Evolutionary conservation across 345 rosid genomes (phyloP).

Genomic region (Rubroshorea leprosula): DNA sequence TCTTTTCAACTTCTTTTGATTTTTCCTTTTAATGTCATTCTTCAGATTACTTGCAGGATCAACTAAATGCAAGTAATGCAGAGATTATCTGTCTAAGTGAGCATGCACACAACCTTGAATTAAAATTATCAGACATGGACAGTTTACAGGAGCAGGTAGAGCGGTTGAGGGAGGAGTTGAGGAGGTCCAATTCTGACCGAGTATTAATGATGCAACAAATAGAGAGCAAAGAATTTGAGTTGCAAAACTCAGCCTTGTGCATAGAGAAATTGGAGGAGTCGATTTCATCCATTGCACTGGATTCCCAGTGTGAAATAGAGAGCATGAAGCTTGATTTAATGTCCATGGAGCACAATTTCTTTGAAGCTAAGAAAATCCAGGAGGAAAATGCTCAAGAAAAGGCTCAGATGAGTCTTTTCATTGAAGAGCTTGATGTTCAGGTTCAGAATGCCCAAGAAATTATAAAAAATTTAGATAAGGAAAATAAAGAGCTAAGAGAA

Average conservation of each 20-base stretch:
- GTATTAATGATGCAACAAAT: conserved; percentile 47
- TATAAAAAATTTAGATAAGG: conserved; percentile 34
- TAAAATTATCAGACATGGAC: conserved; percentile 50
- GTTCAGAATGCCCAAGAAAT: conserved; percentile 36
- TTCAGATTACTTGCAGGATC: conserved; percentile 81
- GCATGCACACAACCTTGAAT: conserved; percentile 50
- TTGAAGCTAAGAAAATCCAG: conserved; percentile 45
- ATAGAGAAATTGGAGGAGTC: conserved; percentile 73
- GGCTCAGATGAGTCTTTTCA: conserved; percentile 29
- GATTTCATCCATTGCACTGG: conserved; percentile 46
- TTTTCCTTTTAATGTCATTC: conserved; percentile 12
- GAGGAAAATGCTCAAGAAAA: conserved; percentile 55
- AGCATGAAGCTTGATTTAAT: conserved; percentile 72
- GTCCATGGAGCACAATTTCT: conserved; percentile 49
- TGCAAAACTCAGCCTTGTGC: conserved; percentile 37
- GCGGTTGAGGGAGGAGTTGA: conserved; percentile 48
- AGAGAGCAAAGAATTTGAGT: conserved; percentile 53
- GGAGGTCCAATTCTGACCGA: conserved; percentile 40
- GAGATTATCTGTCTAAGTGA: conserved; percentile 52
- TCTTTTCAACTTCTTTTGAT: conserved; percentile 3
- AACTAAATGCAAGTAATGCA: conserved; percentile 51
- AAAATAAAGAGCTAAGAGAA: conserved; percentile 48
- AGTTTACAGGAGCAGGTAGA: conserved; percentile 33
- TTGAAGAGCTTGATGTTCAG: conserved; percentile 43
- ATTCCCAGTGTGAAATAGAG: conserved; percentile 79